Evolutionary conservation across 805 yeast species (phyloP).

Genomic region (Kodamaea leandrae): DNA sequence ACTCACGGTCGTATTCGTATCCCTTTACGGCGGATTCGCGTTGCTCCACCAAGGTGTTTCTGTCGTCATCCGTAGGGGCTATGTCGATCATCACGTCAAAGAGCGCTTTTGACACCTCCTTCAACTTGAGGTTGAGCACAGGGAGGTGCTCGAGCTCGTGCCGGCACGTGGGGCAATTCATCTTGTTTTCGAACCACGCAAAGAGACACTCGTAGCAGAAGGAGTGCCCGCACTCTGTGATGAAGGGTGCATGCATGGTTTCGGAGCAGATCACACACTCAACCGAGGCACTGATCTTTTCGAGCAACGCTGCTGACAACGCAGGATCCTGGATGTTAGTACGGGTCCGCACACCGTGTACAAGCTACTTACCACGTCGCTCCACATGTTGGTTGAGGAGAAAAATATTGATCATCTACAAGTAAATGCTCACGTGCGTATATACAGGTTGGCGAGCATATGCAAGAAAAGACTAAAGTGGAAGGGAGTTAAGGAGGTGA

Average conservation of each 20-base stretch:
- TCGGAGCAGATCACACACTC: conserved; percentile 72
- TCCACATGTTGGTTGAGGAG: conserved; percentile 7
- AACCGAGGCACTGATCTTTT: conserved; percentile 27
- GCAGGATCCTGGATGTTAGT: conserved; percentile 24
- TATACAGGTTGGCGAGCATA: too few relatives aligned
- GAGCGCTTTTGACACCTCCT: conserved; percentile 44
- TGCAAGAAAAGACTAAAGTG: too few relatives aligned
- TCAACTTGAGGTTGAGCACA: conserved; percentile 49
- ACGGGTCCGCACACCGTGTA: background rate
- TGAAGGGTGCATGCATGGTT: conserved; percentile 61
- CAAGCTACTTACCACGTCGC: conserved; percentile 10
- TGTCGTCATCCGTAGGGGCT: conserved; percentile 25
- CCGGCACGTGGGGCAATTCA: conserved; percentile 72
- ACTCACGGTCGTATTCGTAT: conserved; percentile 41
- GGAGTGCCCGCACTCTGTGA: conserved; percentile 68
- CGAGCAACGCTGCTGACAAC: conserved; percentile 22
- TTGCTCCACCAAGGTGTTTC: conserved; percentile 21
- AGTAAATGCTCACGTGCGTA: background rate
- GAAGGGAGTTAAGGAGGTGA: too few relatives aligned
- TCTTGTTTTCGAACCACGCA: conserved; percentile 57
- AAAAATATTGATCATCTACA: too few relatives aligned
- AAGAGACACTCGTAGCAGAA: conserved; percentile 66
- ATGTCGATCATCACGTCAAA: conserved; percentile 39
- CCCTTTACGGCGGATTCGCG: conserved; percentile 26
- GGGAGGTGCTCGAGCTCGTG: conserved; percentile 48